phyloP scores from a whole-genome alignment of 768 basidiomycete species.

The Tubosaeta brunneosetosa region DNA sequence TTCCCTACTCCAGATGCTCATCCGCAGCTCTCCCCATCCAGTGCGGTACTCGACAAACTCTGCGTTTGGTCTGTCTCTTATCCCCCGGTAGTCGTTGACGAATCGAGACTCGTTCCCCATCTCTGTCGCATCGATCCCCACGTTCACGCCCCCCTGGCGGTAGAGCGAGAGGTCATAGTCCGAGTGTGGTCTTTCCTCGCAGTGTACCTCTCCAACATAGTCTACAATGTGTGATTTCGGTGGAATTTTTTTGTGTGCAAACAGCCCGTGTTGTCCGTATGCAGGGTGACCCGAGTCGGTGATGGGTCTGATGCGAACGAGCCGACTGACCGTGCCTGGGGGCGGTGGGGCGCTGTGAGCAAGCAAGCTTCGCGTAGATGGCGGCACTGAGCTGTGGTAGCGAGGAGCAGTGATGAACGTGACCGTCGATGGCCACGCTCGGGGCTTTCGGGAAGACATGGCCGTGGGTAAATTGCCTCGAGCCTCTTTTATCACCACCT shows the following conservation, averaged over 20 bases:
- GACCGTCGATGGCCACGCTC: constrained; percentile 51
- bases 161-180: constrained; percentile 87
- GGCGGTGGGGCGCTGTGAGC: constrained; percentile 20
- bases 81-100: constrained; percentile 85
- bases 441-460: constrained; percentile 25
- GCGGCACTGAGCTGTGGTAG: constrained; percentile 57
- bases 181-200: constrained; percentile 64
- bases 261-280: constrained; percentile 73
- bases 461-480: constrained; percentile 24
- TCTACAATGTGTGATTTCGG: constrained; percentile 67
- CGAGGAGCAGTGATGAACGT: constrained; percentile 48
- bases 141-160: constrained; percentile 52
- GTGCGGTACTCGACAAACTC: constrained; percentile 57
- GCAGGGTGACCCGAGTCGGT: constrained; percentile 64
- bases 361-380: constrained; percentile 38
- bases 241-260: constrained; percentile 68
- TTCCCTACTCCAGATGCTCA: constrained; percentile 69
- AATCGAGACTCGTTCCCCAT: constrained; percentile 89
- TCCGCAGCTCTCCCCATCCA: constrained; percentile 57
- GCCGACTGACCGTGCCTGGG: constrained; percentile 27
- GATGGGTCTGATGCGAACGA: constrained; percentile 57
- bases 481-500: constrained; percentile 15
- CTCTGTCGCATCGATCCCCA: constrained; percentile 71
- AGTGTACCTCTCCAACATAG: constrained; percentile 83
- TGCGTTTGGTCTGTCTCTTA: constrained; percentile 65